Percentiles rank a stretch among this genome's conserved stretches.
Conservation (phyloP, 106 monocot species). For the Triglochin maritima region DNA sequence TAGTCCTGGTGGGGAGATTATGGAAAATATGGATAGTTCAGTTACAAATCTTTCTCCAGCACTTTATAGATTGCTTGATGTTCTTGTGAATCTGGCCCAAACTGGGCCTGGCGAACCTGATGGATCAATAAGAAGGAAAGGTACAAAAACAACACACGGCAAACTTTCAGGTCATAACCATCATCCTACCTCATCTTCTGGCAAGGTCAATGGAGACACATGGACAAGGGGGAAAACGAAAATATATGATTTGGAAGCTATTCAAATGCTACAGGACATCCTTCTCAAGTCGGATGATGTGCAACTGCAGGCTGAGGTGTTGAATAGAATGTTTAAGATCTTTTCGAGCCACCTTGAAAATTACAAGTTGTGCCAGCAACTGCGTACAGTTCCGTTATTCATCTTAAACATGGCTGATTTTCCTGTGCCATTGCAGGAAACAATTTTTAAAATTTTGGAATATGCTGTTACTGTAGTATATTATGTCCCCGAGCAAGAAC, state of each 20-base stretch:
- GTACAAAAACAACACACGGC: conserved; percentile 31
- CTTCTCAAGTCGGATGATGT: conserved; percentile 90
- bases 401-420: conserved; percentile 88
- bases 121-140: conserved; percentile 23
- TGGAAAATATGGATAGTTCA: conserved; percentile 25
- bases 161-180: conserved; percentile 45
- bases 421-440: conserved; percentile 81
- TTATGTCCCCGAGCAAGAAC: conserved; percentile 93
- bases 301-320: conserved; percentile 87
- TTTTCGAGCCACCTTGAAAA: conserved; percentile 97
- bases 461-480: conserved; percentile 97
- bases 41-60: conserved; percentile 56
- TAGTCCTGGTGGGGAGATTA: conserved; percentile 8
- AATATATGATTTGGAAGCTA: conserved; percentile 90
- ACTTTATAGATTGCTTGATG: conserved; percentile 84
- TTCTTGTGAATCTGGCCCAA: conserved; percentile 90
- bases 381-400: conserved; percentile 84
- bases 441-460: conserved; percentile 94
- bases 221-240: conserved; percentile 52
- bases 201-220: conserved; percentile 47
- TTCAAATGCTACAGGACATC: conserved; percentile 98
- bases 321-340: conserved; percentile 97
- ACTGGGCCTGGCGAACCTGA: conserved; percentile 50
- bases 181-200: conserved; percentile 57
- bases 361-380: conserved; percentile 83